phyloP scores from a whole-genome alignment of 768 basidiomycete genomes.

The Russula sp. region DNA sequence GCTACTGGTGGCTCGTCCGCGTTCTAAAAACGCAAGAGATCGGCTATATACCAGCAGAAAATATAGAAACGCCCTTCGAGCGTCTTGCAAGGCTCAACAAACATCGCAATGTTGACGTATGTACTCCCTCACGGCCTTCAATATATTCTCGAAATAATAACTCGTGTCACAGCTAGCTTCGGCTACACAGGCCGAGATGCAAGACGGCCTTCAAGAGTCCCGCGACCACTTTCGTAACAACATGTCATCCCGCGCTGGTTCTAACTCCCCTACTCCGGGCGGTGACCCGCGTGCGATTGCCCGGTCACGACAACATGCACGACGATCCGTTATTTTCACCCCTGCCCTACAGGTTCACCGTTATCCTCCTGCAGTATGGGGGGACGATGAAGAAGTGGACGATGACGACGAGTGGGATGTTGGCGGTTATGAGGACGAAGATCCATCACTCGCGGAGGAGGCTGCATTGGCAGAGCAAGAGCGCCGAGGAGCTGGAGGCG shows the following conservation, averaged over 20 bases:
- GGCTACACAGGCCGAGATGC: constrained; percentile 68
- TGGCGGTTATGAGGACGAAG: constrained; percentile 68
- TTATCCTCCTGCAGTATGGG: constrained; percentile 82
- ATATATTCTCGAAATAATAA: constrained; percentile 9
- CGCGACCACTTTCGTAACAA: constrained; percentile 55
- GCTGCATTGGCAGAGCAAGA: constrained; percentile 49
- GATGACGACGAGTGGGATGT: constrained; percentile 63
- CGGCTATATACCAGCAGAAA: constrained; percentile 98
- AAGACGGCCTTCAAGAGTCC: constrained; percentile 49
- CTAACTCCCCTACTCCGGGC: constrained; percentile 49
- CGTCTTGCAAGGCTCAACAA: constrained; percentile 94
- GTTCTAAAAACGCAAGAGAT: constrained; percentile 99
- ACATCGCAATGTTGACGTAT: constrained; percentile 92
- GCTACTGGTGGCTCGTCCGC: constrained; percentile 99
- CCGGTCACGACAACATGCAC: constrained; percentile 29
- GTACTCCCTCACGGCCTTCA: constrained; percentile 35
- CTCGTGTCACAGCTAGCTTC: constrained; percentile 56
- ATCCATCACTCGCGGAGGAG: constrained; percentile 57
- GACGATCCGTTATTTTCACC: constrained; percentile 63
- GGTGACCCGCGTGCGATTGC: constrained; percentile 40
- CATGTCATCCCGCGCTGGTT: constrained; percentile 48
- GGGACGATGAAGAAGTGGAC: constrained; percentile 64
- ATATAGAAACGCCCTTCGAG: constrained; percentile 98
- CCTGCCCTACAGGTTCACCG: constrained; percentile 62
- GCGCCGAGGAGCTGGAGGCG: constrained; percentile 28